Percentiles rank a stretch among this genome's conserved stretches.
phyloP scores from a whole-genome alignment of 2,329 filamentous ascomycete genomes.

The Sporothrix pallida region DNA sequence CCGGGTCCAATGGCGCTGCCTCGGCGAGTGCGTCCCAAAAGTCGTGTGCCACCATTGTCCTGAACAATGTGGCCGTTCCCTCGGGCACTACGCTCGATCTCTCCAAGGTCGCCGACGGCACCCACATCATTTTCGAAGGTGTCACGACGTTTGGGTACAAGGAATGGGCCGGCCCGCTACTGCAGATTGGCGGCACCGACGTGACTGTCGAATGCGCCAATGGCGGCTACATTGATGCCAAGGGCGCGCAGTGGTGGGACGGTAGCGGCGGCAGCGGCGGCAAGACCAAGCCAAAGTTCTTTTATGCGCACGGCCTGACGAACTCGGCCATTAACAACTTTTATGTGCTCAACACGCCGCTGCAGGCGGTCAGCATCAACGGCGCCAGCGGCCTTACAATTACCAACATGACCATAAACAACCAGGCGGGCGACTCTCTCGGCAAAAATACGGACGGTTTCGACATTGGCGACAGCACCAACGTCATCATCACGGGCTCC shows the following conservation, averaged over 20 bases:
- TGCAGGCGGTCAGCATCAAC: constrained; percentile 52
- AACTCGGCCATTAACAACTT: constrained; percentile 54
- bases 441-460: constrained; percentile 66
- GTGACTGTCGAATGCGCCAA: constrained; percentile 41
- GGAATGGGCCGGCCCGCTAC: constrained; percentile 34
- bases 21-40: constrained; percentile 33
- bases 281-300: constrained; percentile 64
- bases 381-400: constrained; percentile 45
- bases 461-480: constrained; percentile 57
- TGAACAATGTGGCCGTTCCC: constrained; percentile 61
- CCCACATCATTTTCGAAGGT: constrained; percentile 53
- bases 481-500: constrained; percentile 58
- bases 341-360: constrained; percentile 51
- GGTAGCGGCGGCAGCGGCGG: constrained; percentile 64
- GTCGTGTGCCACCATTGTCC: constrained; percentile 60
- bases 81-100: constrained; percentile 64
- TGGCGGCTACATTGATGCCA: constrained; percentile 32
- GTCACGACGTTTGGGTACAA: constrained; percentile 38
- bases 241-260: constrained; percentile 56
- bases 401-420: constrained; percentile 48
- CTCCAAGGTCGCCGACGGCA: constrained; percentile 57
- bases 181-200: constrained; percentile 34
- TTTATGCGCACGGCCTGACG: constrained; percentile 59
- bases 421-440: constrained; percentile 52
- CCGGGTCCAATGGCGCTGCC: constrained; percentile 32